These are phyloP conservation scores for Stipa capillata DNA, from an alignment of 176 grass and related monocot species.

Conservation along the genomic window DNA sequence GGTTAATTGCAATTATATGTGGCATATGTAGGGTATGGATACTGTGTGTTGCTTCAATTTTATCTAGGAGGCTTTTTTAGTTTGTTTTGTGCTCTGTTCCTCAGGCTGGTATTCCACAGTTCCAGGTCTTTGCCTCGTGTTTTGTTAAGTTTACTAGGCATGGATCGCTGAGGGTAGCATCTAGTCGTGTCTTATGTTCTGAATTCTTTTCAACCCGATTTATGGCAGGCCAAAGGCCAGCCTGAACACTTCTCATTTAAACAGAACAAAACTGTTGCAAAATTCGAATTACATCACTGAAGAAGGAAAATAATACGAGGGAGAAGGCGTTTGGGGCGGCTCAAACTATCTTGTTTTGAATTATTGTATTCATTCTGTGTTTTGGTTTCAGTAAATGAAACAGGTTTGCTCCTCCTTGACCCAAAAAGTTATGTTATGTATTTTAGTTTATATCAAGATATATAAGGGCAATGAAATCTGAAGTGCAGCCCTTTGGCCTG, in stretches of 20 bases:
- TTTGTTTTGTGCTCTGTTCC: neutral
- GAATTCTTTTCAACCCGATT: no score
- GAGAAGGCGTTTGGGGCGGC: no score
- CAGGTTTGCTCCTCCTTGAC: neutral
- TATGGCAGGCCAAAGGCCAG: no score
- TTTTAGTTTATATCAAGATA: neutral
- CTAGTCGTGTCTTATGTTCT: neutral
- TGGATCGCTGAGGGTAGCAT: neutral
- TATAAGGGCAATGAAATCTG: neutral
- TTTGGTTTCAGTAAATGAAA: neutral
- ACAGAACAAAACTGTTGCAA: no score
- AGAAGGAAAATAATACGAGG: no score
- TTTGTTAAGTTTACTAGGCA: neutral
- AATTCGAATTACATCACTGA: no score
- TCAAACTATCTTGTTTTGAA: no score
- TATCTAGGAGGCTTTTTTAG: neutral
- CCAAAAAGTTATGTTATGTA: neutral
- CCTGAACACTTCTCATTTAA: no score
- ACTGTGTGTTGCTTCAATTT: neutral
- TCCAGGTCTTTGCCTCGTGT: neutral
- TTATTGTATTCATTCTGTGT: neutral
- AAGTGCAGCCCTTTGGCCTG: neutral
- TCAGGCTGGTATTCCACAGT: neutral
- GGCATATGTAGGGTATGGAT: neutral
- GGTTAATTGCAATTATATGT: neutral